Base-by-base conservation (phyloP, 108 stramenopile species). In the Bacterosira constricta region DNA sequence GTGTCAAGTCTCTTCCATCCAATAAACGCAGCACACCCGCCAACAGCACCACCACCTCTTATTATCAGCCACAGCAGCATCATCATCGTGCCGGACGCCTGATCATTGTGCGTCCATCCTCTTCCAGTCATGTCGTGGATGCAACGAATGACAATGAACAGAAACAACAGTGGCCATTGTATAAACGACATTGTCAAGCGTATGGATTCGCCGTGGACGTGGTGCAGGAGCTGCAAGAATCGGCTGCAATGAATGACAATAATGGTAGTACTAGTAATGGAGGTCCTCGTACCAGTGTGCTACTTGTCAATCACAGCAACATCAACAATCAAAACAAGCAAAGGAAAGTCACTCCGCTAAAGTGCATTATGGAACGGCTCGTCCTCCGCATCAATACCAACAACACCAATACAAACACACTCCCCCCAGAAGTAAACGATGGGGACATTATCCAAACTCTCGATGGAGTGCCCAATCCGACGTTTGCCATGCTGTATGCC, bases 401-500 rank as follows among this genome's bases (percentile, higher is more conserved):
- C 9, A 6, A 50, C 6, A 10, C 9, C 12, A 10, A 50, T 17
- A 10, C 12, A 18, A 18, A 17, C 17, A 18, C 49, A 11, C 12
- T 18, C 15, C 17, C n/a, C n/a, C n/a, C n/a, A n/a, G n/a, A n/a
- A n/a, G n/a, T 63, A 7, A 47, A 63, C 6, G 42, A 63, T 30
- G 56, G 57, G 31, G 69, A 70, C 42, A 29, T 59, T 17, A 47
- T 70, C 2, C 29, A 45, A 17, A 55, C 55, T 17, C 44, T 70
- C 26, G 41, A 70, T 31, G 69, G 69, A 20, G 27, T 42, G 12
- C 18, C 30, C 30, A 38, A 34, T 37, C 69, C 69, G 7, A 59
- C 56, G 0, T 70, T 70, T 36, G 44, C 45, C 0, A 57, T 47
- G 44, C 23, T 70, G 35, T 70, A 70, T 59, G 52, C 18, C 17